Conservation (phyloP, 2,329 filamentous ascomycete species). For the Exophiala aquamarina region DNA sequence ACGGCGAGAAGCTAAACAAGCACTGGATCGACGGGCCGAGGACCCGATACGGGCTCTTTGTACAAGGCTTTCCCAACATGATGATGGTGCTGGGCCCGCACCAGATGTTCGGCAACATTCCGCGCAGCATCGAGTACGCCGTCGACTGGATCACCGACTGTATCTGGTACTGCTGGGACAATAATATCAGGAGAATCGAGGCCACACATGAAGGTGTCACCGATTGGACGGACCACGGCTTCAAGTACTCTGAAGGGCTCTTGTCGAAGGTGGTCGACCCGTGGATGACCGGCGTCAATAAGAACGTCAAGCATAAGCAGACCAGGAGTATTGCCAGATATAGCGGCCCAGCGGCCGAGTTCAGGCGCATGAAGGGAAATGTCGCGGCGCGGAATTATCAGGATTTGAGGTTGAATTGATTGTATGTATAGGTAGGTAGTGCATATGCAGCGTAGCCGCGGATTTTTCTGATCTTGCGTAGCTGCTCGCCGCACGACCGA, state of each 20-base stretch:
- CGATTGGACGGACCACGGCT: conserved; percentile 51
- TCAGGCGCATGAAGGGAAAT: no score
- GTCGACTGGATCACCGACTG: conserved; percentile 47
- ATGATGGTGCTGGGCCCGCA: conserved; percentile 57
- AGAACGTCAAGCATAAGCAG: conserved; percentile 48
- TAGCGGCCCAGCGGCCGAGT: no score
- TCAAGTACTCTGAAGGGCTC: conserved; percentile 44
- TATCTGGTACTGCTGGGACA: conserved; percentile 48
- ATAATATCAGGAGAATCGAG: conserved; percentile 52
- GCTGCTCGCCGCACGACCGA: no score
- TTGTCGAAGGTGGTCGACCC: conserved; percentile 51
- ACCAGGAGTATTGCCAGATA: conserved; percentile 49
- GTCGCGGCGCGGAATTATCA: no score
- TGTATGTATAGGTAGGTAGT: no score
- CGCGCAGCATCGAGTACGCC: conserved; percentile 54
- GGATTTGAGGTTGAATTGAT: no score
- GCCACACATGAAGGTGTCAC: conserved; percentile 43
- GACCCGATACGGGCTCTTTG: conserved; percentile 42
- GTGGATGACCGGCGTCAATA: conserved; percentile 59
- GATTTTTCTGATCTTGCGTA: no score
- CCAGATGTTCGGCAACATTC: conserved; percentile 56
- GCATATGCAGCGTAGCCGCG: no score
- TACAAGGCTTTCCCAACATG: conserved; percentile 47
- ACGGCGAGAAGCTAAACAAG: conserved; percentile 35
- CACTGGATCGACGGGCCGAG: conserved; percentile 35